phyloP scores from a whole-genome alignment of 257 asterid genomes.

The Paulownia fortunei region DNA sequence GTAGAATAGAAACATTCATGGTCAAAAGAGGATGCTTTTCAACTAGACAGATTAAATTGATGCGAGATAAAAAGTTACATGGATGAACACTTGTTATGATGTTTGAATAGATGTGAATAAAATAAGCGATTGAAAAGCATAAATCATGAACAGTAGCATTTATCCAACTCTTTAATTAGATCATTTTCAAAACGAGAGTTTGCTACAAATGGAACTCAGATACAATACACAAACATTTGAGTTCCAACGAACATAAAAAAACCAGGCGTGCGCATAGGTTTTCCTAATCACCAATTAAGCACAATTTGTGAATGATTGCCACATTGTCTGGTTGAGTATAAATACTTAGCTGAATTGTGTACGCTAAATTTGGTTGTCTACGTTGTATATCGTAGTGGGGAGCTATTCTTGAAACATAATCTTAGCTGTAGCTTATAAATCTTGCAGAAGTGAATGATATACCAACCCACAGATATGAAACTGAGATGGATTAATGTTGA shows the following conservation, averaged over 20 bases:
- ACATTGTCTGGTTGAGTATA: background rate
- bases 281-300: background rate
- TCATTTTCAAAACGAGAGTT: too few relatives aligned
- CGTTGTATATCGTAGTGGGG: too few relatives aligned
- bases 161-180: background rate
- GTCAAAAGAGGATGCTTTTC: conserved; percentile 14
- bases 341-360: too few relatives aligned
- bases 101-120: background rate
- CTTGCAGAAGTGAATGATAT: background rate
- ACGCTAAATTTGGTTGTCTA: too few relatives aligned
- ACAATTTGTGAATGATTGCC: background rate
- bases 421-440: background rate
- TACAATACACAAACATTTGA: too few relatives aligned
- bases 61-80: background rate
- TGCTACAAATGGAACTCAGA: too few relatives aligned
- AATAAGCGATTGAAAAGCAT: background rate
- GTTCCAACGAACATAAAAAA: too few relatives aligned
- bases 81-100: background rate
- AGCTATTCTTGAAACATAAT: background rate
- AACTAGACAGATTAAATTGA: background rate
- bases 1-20: background rate
- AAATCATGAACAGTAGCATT: conserved; percentile 15
- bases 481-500: background rate
- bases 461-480: background rate
- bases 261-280: background rate